Conservation (phyloP, 768 basidiomycete genomes). For the Tylopilus intermedius region DNA sequence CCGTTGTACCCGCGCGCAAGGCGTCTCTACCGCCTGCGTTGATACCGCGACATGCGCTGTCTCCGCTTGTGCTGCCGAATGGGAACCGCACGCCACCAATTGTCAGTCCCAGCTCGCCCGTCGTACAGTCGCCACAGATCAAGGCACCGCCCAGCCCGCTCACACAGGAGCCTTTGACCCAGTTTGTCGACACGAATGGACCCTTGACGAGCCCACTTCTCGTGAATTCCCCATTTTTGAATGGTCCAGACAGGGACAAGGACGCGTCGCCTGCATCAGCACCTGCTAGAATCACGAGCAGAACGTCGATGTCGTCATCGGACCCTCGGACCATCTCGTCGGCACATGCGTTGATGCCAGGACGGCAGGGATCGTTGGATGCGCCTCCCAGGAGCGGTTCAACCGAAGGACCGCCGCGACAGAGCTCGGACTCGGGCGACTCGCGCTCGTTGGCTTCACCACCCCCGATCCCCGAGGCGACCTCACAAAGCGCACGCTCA, state of each 20-base stretch:
- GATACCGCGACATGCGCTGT: constrained; percentile 14
- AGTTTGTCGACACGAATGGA: constrained; percentile 4
- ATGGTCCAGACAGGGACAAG: constrained; percentile 17
- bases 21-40: constrained; percentile 19
- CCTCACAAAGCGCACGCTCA: constrained; percentile 28
- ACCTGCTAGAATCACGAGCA: neutral
- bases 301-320: constrained; percentile 12
- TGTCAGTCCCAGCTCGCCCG: constrained; percentile 3
- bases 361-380: constrained; percentile 18
- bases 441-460: constrained; percentile 39
- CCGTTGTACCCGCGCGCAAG: constrained; percentile 1
- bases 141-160: constrained; percentile 38
- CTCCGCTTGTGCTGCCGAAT: constrained; percentile 17
- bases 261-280: constrained; percentile 12
- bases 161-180: constrained; percentile 21
- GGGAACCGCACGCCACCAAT: constrained; percentile 1
- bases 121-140: constrained; percentile 31
- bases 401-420: constrained; percentile 16
- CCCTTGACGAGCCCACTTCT: constrained; percentile 5
- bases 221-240: constrained; percentile 10
- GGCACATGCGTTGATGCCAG: constrained; percentile 11
- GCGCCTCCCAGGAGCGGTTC: constrained; percentile 15
- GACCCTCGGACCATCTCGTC: constrained; percentile 11
- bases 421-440: constrained; percentile 26
- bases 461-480: constrained; percentile 35